Conservation (phyloP, 371 early-diverging fungal species). For the Lichtheimia ornata region DNA sequence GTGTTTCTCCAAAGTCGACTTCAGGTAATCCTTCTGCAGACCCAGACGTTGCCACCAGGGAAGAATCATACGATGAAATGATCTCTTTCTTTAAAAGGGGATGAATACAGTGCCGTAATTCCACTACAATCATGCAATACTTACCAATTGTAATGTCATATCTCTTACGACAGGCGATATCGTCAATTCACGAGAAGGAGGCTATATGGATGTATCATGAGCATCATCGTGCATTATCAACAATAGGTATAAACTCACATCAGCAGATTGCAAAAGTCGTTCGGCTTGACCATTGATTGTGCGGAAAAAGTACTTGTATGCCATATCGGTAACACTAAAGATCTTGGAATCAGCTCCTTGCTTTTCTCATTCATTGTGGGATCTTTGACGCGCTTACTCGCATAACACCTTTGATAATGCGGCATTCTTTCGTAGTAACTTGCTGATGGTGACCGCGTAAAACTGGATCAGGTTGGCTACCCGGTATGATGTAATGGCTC, state of each 20-base stretch:
- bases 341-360: neutral
- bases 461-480: constrained; percentile 79
- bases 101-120: neutral
- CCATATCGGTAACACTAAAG: constrained; percentile 59
- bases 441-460: constrained; percentile 67
- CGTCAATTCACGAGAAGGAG: constrained; percentile 59
- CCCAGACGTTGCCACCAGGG: constrained; percentile 52
- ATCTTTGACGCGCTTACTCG: constrained; percentile 46
- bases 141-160: constrained; percentile 66
- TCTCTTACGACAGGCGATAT: constrained; percentile 69
- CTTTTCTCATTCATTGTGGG: neutral
- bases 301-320: constrained; percentile 73
- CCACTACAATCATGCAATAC: neutral
- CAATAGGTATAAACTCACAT: constrained; percentile 29
- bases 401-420: constrained; percentile 57
- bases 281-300: constrained; percentile 66
- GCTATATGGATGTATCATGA: constrained; percentile 29
- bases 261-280: constrained; percentile 58
- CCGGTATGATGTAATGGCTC: constrained; percentile 69
- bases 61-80: constrained; percentile 77
- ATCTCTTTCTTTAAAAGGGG: constrained; percentile 65
- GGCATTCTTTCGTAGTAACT: constrained; percentile 61
- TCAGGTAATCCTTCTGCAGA: constrained; percentile 39
- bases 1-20: constrained; percentile 62
- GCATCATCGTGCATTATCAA: neutral